A percentile compares a stretch with the other conserved stretches of the same genome.
Evolutionary conservation across 1,284 basidiomycete species (phyloP).

Genomic region (Puccinia brachypodii): DNA sequence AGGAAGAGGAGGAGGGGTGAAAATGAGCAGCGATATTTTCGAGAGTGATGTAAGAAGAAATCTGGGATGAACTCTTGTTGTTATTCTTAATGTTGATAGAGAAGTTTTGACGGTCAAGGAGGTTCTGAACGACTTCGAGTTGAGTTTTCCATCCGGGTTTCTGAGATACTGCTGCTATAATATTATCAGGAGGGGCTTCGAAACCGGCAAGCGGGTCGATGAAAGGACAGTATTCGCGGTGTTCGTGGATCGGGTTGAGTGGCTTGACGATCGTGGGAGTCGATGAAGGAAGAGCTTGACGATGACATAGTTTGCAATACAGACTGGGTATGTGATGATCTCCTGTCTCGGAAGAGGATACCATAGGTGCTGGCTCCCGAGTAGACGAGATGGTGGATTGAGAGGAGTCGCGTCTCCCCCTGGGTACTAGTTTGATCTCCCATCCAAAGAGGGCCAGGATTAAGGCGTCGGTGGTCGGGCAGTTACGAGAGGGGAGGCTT

Average conservation of each 20-base stretch:
- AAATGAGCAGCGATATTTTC: conserved; percentile 1
- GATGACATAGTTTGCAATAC: conserved; percentile 28
- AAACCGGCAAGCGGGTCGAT: conserved; percentile 23
- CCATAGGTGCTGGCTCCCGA: background rate
- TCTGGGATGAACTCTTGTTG: background rate
- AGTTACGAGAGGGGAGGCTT: conserved; percentile 5
- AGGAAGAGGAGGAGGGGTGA: background rate
- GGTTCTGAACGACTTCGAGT: background rate
- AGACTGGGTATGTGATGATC: background rate
- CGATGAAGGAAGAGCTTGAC: conserved; percentile 1
- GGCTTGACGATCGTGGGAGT: background rate
- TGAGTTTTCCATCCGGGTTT: background rate
- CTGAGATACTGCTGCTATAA: too few relatives aligned
- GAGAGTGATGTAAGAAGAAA: background rate
- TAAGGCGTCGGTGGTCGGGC: conserved; percentile 2
- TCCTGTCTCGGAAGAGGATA: background rate
- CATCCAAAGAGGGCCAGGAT: conserved; percentile 45
- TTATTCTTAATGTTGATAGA: background rate
- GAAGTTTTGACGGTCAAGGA: conserved; percentile 13
- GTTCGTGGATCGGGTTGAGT: conserved; percentile 20
- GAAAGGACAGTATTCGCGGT: conserved; percentile 45
- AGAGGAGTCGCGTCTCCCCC: background rate
- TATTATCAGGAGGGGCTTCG: background rate
- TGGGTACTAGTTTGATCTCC: background rate
- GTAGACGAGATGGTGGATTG: background rate